These are phyloP conservation scores for Jamesozyma jinghongensis DNA, from an alignment of 805 yeast species.

Conservation along the genomic window DNA sequence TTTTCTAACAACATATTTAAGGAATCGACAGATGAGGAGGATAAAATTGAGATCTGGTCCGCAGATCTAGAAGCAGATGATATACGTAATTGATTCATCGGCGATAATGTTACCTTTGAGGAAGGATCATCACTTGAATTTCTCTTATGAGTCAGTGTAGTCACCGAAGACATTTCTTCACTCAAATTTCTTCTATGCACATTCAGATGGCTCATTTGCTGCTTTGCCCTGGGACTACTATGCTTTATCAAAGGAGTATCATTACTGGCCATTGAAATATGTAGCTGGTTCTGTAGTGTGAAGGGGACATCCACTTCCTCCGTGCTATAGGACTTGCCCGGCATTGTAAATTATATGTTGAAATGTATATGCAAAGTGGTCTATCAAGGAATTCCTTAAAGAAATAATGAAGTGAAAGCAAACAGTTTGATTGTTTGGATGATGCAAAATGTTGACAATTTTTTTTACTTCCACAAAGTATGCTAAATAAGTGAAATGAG, in stretches of 20 bases:
- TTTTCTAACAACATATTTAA: slow-evolving; percentile 33
- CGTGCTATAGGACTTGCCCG: background rate
- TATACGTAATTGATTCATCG: background rate
- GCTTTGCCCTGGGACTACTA: background rate
- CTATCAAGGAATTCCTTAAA: no score
- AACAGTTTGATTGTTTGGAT: no score
- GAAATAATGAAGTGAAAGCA: no score
- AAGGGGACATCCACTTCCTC: slow-evolving; percentile 26
- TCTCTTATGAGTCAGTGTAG: no score
- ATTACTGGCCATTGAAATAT: slow-evolving; percentile 4
- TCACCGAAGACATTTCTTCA: background rate
- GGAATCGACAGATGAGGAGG: slow-evolving; percentile 26
- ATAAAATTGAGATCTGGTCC: slow-evolving; percentile 5
- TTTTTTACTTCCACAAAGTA: no score
- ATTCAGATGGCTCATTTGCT: background rate
- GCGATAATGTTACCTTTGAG: background rate
- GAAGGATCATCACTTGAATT: background rate
- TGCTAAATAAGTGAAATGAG: no score
- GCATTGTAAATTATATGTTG: no score
- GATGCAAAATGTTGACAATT: no score
- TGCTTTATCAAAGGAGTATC: slow-evolving; percentile 1
- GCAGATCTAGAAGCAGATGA: slow-evolving; percentile 4
- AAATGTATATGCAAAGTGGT: no score
- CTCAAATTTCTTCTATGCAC: slow-evolving; percentile 1
- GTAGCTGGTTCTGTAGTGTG: slow-evolving; percentile 16